Evolutionary conservation across 2,329 filamentous ascomycete species (phyloP).

Genomic region (Tolypocladium ophioglossoides): DNA sequence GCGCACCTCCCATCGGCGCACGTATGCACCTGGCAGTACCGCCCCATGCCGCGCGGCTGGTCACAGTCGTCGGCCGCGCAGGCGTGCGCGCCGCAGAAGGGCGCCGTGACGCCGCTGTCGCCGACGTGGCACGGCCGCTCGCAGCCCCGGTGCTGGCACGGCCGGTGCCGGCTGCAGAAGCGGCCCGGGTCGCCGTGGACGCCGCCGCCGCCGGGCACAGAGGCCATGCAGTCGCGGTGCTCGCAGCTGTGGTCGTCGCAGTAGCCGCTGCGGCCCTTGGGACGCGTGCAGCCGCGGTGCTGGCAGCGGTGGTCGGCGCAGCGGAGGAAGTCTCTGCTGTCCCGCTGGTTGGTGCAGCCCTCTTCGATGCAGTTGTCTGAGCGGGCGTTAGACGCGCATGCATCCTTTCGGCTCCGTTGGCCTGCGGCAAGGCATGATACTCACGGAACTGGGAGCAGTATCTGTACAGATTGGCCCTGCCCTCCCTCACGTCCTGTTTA

Average conservation of each 20-base stretch:
- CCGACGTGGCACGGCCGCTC: background rate
- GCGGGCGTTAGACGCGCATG: background rate
- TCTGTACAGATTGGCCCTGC: background rate
- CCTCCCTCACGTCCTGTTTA: background rate
- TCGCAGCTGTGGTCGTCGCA: background rate
- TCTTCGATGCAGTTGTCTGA: conserved; percentile 1
- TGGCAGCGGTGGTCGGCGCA: background rate
- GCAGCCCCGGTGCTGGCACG: background rate
- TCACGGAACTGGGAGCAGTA: conserved; percentile 1
- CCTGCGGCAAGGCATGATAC: background rate
- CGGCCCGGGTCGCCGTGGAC: background rate
- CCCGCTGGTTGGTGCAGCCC: background rate
- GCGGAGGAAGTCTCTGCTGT: background rate
- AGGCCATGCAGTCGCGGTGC: background rate
- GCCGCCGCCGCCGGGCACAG: background rate
- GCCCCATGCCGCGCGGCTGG: background rate
- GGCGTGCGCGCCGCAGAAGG: background rate
- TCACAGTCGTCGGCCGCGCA: background rate
- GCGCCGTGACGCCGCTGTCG: background rate
- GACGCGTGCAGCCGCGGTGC: background rate
- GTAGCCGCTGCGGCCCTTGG: background rate
- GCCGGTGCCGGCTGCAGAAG: background rate
- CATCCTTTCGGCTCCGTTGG: too few species aligned
- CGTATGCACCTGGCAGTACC: background rate
- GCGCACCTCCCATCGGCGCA: background rate